These are phyloP conservation scores for Venturia pyrina DNA, from an alignment of 2,329 filamentous ascomycete genomes.

Conservation along the genomic window DNA sequence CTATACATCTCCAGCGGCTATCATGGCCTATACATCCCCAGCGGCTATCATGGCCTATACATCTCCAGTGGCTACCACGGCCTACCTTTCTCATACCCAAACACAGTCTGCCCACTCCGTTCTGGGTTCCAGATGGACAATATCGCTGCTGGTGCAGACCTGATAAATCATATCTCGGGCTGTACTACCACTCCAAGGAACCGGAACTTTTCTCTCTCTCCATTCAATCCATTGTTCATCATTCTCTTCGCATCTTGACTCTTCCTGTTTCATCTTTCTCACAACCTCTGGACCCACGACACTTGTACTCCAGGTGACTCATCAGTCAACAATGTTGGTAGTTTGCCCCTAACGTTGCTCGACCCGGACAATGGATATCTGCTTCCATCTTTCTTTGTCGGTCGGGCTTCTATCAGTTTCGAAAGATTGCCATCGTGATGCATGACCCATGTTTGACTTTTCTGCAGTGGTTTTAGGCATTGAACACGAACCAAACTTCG, in stretches of 20 bases:
- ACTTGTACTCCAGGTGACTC: neutral
- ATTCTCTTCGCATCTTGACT: neutral
- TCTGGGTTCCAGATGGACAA: no score
- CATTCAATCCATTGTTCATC: neutral
- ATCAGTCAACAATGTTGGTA: neutral
- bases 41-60: no score
- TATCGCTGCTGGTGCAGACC: no score
- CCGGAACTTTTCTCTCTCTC: neutral
- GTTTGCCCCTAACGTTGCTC: neutral
- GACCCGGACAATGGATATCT: neutral
- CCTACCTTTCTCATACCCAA: no score
- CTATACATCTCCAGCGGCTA: no score
- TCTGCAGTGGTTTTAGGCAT: no score
- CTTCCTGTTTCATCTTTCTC: neutral
- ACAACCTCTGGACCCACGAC: neutral
- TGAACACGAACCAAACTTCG: no score
- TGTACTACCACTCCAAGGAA: no score
- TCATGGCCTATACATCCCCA: no score
- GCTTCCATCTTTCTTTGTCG: neutral
- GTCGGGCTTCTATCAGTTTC: neutral
- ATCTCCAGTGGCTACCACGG: no score
- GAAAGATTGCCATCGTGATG: neutral
- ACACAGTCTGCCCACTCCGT: no score
- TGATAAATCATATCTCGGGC: no score
- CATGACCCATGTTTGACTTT: neutral